Conservation (phyloP, 2,329 filamentous ascomycete genomes). For the Epichloe aotearoae region DNA sequence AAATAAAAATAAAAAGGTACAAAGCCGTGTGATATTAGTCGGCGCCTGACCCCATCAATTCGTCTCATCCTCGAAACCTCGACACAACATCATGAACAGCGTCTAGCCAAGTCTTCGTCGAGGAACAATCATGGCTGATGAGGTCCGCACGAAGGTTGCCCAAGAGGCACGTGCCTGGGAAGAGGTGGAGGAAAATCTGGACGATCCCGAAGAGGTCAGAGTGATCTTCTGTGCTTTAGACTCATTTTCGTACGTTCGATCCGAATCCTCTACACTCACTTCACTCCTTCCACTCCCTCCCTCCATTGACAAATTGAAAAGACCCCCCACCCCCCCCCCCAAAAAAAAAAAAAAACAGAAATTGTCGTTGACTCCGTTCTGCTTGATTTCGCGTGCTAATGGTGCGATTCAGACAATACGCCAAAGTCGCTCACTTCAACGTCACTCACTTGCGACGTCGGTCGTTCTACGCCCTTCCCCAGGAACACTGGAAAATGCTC, state of each 20-base stretch:
- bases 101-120: background rate
- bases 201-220: slow-evolving; percentile 66
- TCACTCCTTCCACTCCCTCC: too few species aligned
- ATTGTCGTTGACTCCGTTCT: too few species aligned
- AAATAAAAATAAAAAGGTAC: too few species aligned
- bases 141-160: background rate
- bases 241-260: slow-evolving; percentile 64
- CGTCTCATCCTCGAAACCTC: background rate
- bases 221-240: slow-evolving; percentile 75
- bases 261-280: too few species aligned
- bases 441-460: slow-evolving; percentile 82
- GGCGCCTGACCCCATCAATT: background rate
- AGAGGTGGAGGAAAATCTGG: slow-evolving; percentile 49
- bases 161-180: slow-evolving; percentile 35
- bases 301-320: too few species aligned
- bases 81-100: background rate
- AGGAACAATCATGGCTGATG: slow-evolving; percentile 2
- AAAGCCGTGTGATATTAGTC: background rate
- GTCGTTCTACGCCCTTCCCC: slow-evolving; percentile 83
- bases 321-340: too few species aligned
- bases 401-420: slow-evolving; percentile 55
- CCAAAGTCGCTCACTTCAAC: slow-evolving; percentile 74
- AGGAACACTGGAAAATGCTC: slow-evolving; percentile 71
- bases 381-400: background rate
- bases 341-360: too few species aligned